These are phyloP conservation scores for Chrysanthemum makinoi DNA, from an alignment of 129 eudicot species.

Conservation along the genomic window DNA sequence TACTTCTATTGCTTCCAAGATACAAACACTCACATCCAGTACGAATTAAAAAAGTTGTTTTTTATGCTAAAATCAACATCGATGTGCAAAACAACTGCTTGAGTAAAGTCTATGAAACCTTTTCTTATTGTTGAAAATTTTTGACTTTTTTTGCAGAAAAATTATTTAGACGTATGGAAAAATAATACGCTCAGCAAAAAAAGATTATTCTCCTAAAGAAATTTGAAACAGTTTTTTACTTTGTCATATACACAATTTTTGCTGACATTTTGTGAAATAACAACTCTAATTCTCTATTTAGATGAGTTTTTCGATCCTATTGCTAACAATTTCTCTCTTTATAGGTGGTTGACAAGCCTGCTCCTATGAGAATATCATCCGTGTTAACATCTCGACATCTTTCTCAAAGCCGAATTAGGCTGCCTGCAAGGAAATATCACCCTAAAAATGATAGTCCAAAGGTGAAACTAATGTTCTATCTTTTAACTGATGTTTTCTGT, in stretches of 20 bases:
- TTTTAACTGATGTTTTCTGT: background rate
- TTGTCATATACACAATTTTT: too few species aligned
- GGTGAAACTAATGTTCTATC: constrained; percentile 36
- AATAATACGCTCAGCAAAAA: too few species aligned
- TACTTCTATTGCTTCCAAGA: constrained; percentile 8
- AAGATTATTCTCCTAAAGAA: too few species aligned
- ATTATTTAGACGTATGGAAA: too few species aligned
- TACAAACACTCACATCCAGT: background rate
- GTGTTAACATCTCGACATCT: constrained; percentile 89
- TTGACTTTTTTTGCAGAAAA: too few species aligned
- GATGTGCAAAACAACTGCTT: too few species aligned
- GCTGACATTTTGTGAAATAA: too few species aligned
- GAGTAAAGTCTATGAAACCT: too few species aligned
- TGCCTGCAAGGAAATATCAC: constrained; percentile 91
- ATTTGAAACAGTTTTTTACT: too few species aligned
- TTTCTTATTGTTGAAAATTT: too few species aligned
- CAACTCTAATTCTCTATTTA: too few species aligned
- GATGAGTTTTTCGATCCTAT: background rate
- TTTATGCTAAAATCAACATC: too few species aligned
- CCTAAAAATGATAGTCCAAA: constrained; percentile 79
- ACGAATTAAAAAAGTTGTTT: background rate
- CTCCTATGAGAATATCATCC: constrained; percentile 76
- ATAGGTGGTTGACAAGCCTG: constrained; percentile 96
- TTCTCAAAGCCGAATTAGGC: constrained; percentile 81
- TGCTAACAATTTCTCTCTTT: background rate